Conservation (phyloP, 1,284 basidiomycete species). For the Tetrapyrgos nigripes region DNA sequence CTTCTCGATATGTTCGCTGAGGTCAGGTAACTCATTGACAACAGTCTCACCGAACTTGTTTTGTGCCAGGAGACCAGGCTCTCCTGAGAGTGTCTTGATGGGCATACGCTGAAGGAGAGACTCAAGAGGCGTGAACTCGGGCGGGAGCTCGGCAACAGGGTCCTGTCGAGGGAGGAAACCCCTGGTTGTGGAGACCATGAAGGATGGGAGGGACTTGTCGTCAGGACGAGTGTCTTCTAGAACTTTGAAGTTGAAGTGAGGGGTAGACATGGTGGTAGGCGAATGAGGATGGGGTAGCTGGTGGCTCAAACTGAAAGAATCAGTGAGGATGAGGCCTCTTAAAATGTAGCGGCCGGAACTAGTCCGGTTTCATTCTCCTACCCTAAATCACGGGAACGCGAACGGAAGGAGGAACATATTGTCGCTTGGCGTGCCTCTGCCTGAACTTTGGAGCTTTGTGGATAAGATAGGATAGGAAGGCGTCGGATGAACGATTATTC, state of each 20-base stretch:
- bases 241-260: conserved; percentile 16
- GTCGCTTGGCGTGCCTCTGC: too few species aligned
- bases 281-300: neutral
- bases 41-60: conserved; percentile 26
- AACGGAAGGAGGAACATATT: too few species aligned
- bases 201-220: conserved; percentile 20
- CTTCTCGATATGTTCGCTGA: conserved; percentile 19
- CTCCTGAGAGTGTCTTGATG: conserved; percentile 24
- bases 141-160: conserved; percentile 26
- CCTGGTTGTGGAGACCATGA: conserved; percentile 28
- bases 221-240: conserved; percentile 18
- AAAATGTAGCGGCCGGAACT: too few species aligned
- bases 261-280: neutral
- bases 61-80: conserved; percentile 26
- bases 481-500: too few species aligned
- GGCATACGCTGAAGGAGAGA: conserved; percentile 32
- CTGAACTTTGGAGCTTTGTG: too few species aligned
- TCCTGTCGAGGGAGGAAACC: conserved; percentile 30
- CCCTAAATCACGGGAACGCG: too few species aligned
- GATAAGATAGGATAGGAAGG: too few species aligned
- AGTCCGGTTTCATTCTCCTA: too few species aligned
- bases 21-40: conserved; percentile 24
- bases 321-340: neutral
- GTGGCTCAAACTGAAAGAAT: too few species aligned
- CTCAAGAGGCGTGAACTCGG: conserved; percentile 28